These are phyloP conservation scores for Sabuloglossum arenarium DNA, from an alignment of 495 filamentous ascomycete genomes.

Conservation along the genomic window DNA sequence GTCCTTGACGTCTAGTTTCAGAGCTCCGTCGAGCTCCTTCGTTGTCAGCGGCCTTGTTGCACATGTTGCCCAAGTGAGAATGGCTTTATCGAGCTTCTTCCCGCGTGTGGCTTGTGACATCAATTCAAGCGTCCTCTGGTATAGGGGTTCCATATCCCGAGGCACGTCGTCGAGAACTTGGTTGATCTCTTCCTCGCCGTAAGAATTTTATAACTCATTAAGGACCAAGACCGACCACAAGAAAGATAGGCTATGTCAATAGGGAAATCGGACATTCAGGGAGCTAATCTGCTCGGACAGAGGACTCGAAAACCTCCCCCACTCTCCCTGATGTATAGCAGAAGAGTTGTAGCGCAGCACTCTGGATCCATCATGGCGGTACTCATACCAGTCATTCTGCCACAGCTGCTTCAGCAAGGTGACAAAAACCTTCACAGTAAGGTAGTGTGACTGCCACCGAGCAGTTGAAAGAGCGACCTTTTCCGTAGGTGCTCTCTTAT, in stretches of 20 bases:
- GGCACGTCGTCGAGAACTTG: constrained; percentile 17
- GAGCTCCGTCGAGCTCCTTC: constrained; percentile 15
- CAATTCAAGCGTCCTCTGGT: constrained; percentile 12
- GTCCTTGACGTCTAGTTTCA: constrained; percentile 15
- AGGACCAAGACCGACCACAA: constrained; percentile 19
- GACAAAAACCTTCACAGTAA: too few species aligned
- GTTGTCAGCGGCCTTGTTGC: constrained; percentile 13
- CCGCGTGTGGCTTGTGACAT: constrained; percentile 4
- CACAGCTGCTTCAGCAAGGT: too few species aligned
- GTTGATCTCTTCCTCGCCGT: constrained; percentile 13
- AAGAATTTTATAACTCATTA: constrained; percentile 12
- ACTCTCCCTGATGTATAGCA: too few species aligned
- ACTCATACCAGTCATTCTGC: too few species aligned
- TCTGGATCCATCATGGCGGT: too few species aligned
- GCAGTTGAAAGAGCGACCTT: neutral
- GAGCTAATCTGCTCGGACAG: too few species aligned
- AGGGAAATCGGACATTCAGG: too few species aligned
- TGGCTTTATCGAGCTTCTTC: constrained; percentile 12
- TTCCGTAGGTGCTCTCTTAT: neutral
- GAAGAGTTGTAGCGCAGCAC: too few species aligned
- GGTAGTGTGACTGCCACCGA: too few species aligned
- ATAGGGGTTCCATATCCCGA: constrained; percentile 17
- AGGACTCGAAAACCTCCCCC: too few species aligned
- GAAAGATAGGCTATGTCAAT: too few species aligned
- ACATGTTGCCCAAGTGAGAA: constrained; percentile 18